A percentile compares a stretch with the other conserved stretches of the same genome.
These are phyloP conservation scores for Xerocomus potaroensis DNA, from an alignment of 768 basidiomycete genomes.

Conservation along the genomic window DNA sequence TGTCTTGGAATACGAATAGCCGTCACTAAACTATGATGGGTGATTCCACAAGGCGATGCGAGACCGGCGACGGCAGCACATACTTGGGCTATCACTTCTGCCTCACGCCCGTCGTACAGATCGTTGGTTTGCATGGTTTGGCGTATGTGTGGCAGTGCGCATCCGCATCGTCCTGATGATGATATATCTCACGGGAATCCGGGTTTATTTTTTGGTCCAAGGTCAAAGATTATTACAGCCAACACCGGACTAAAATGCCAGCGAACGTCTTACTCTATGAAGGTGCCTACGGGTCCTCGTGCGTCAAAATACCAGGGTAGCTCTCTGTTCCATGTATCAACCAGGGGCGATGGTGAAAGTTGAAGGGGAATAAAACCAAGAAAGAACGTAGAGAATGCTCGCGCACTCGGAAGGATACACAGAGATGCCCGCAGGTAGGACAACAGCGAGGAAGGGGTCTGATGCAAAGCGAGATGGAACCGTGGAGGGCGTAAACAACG, in stretches of 20 bases:
- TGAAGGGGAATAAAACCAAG: conserved; percentile 19
- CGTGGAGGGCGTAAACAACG: conserved; percentile 26
- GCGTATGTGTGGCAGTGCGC: conserved; percentile 21
- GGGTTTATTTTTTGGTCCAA: conserved; percentile 15
- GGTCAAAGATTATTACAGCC: conserved; percentile 27
- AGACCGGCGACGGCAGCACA: neutral
- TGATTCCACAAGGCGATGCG: conserved; percentile 30
- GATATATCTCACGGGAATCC: no score
- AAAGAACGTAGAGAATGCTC: conserved; percentile 21
- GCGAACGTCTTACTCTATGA: conserved; percentile 25
- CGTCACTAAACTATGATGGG: conserved; percentile 46
- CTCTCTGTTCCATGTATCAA: conserved; percentile 17
- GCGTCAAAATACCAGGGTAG: conserved; percentile 11
- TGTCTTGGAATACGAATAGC: conserved; percentile 41
- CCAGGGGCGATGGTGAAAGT: conserved; percentile 4
- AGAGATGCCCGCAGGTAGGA: conserved; percentile 12
- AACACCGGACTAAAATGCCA: conserved; percentile 28
- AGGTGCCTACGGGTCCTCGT: conserved; percentile 18
- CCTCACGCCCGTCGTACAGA: conserved; percentile 28
- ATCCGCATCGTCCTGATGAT: no score
- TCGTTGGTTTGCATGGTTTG: conserved; percentile 19
- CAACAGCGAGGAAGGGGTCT: conserved; percentile 12
- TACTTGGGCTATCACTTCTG: conserved; percentile 28
- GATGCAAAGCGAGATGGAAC: conserved; percentile 26
- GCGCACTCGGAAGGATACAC: conserved; percentile 16